phyloP scores from a whole-genome alignment of 768 basidiomycete species.

The Amanita polypyramis region DNA sequence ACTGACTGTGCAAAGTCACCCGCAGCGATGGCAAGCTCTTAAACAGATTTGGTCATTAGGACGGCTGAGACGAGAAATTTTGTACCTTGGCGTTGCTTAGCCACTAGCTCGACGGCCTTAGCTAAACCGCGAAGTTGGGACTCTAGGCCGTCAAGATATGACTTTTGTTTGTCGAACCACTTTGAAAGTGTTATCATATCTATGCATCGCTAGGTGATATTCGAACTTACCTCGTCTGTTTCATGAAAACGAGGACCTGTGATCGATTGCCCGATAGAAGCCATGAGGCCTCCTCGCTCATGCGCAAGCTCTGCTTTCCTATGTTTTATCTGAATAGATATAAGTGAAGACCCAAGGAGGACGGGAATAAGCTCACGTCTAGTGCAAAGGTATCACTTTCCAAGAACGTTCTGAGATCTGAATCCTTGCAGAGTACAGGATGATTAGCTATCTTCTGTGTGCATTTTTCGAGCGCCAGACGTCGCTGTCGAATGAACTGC shows the following conservation, averaged over 20 bases:
- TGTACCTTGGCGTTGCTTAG: conserved; percentile 68
- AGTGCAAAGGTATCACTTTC: conserved; percentile 88
- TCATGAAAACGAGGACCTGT: conserved; percentile 79
- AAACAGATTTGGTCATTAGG: neutral
- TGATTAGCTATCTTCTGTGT: conserved; percentile 91
- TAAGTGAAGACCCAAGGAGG: neutral
- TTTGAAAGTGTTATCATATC: conserved; percentile 19
- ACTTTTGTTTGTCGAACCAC: conserved; percentile 90
- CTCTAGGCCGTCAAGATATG: conserved; percentile 83
- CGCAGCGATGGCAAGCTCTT: conserved; percentile 60
- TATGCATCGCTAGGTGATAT: neutral
- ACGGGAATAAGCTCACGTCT: conserved; percentile 49
- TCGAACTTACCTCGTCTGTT: conserved; percentile 61
- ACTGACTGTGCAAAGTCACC: conserved; percentile 77
- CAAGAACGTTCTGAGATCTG: conserved; percentile 82
- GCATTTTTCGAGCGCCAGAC: conserved; percentile 79
- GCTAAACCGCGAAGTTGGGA: conserved; percentile 79
- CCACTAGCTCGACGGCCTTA: conserved; percentile 78
- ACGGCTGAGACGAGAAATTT: conserved; percentile 7
- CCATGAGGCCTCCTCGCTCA: conserved; percentile 76
- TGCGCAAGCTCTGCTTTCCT: conserved; percentile 67
- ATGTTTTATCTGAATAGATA: conserved; percentile 65
- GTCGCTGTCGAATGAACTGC: conserved; percentile 80
- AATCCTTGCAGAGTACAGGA: conserved; percentile 79
- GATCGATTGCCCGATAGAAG: conserved; percentile 70